phyloP scores from a whole-genome alignment of 768 basidiomycete genomes.

The Boletus fagicola region DNA sequence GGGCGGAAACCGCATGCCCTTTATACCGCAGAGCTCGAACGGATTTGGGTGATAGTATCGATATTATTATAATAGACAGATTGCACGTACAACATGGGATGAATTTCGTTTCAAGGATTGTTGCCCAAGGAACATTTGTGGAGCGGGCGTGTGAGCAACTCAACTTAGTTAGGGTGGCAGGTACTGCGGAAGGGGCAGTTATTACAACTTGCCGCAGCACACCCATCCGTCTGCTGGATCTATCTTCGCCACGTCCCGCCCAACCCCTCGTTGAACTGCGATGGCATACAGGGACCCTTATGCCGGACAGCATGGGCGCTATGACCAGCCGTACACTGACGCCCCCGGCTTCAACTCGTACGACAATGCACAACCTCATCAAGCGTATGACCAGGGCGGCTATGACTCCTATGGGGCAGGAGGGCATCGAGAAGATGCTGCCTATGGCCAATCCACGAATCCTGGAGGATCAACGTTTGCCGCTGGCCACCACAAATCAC shows the following conservation, averaged over 20 bases:
- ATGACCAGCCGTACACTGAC: constrained; percentile 36
- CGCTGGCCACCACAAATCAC: constrained; percentile 27
- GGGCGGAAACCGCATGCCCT: constrained; percentile 53
- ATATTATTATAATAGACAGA: constrained; percentile 1
- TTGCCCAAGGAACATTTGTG: neutral
- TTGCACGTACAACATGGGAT: neutral
- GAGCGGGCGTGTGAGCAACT: constrained; percentile 14
- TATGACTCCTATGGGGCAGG: constrained; percentile 26
- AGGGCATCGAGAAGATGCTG: constrained; percentile 41
- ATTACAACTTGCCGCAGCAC: constrained; percentile 22
- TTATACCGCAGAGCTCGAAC: constrained; percentile 39
- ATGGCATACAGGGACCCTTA: constrained; percentile 61
- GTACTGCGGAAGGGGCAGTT: constrained; percentile 2
- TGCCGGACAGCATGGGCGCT: constrained; percentile 32
- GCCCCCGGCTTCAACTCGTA: constrained; percentile 48
- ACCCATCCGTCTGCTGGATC: neutral
- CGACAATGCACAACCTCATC: constrained; percentile 41
- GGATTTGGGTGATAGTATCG: constrained; percentile 29
- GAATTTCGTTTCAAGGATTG: neutral
- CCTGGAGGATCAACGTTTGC: constrained; percentile 12
- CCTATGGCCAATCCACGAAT: constrained; percentile 16
- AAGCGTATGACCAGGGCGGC: constrained; percentile 52
- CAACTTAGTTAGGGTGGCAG: neutral
- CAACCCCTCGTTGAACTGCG: neutral
- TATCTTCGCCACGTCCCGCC: neutral